Base-by-base conservation (phyloP, 176 grass and related monocot species). In the Eragrostis nindensis region DNA sequence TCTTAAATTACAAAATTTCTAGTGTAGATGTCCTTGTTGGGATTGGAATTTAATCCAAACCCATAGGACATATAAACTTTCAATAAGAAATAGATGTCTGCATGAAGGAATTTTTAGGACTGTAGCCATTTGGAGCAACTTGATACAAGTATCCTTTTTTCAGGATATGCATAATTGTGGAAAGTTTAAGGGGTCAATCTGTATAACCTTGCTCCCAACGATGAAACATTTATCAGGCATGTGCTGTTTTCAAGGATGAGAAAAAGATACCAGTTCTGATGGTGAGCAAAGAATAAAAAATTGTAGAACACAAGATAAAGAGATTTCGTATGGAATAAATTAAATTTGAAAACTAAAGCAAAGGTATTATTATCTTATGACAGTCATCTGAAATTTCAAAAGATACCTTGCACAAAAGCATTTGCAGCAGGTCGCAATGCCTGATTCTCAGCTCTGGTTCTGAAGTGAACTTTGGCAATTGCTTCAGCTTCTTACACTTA, bases 401-500 rank as follows among this genome's bases (percentile, higher is more conserved):
- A 25, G 19, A 10, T 84, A 84, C 73, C 82, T 77, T 30, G 32
- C 71, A 77, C 42, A 69, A 36, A 22, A 15, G 39, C 71, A 46
- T 40, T 67, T 75, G 70, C 41, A 48, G 55, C 53, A 89, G 76
- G 50, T 83, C 70, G 44, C 69, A 85, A 43, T 79, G 45, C 8
- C 8, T 42, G 21, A 80, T 68, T 65, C 62, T 62, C 66, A 83
- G 29, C 38, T 83, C 78, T 45, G 82, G 74, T 84, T 54, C 47
- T 68, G 67, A 75, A 47, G 66, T 53, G 61, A 89, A 78, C 41
- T 65, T 50, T 54, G 87, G 87, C 47, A 72, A 48, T 69, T 15
- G 27, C 42, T 70, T 74, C 43, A 90, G 62, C 26, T 85, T 70
- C 30, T 40, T 66, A 46, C 87, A 90, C 52, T 63, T 66, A 70